Evolutionary conservation across 495 filamentous ascomycete species (phyloP).

Genomic region (Neurospora sp.): DNA sequence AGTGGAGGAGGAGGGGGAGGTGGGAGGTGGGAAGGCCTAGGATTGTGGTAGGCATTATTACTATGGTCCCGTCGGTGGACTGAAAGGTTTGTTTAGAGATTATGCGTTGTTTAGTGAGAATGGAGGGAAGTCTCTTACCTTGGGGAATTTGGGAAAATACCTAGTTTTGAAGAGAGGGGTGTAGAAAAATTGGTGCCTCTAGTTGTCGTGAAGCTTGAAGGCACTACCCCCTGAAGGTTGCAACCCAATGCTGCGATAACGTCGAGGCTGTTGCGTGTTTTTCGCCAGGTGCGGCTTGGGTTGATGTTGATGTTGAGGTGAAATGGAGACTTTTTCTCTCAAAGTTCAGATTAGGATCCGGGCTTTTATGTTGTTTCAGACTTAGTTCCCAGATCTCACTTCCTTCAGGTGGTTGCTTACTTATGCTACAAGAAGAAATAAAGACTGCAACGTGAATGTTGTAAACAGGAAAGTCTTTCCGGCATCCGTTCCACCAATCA

Average conservation of each 20-base stretch:
- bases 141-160: too few relatives aligned
- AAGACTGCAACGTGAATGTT: background rate
- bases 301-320: background rate
- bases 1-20: constrained; percentile 15
- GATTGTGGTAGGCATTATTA: background rate
- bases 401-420: background rate
- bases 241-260: background rate
- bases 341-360: background rate
- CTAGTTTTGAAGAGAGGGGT: too few relatives aligned
- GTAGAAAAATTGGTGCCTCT: too few relatives aligned
- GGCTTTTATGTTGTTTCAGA: background rate
- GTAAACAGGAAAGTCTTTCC: background rate
- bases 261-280: background rate
- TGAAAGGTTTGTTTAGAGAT: too few relatives aligned
- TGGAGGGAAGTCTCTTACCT: too few relatives aligned
- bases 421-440: background rate
- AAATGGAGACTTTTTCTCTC: background rate
- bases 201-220: background rate
- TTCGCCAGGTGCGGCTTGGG: background rate
- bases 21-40: background rate
- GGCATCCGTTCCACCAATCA: background rate
- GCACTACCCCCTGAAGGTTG: background rate
- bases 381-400: background rate
- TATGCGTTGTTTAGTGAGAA: too few relatives aligned
- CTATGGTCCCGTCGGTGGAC: background rate